These are phyloP conservation scores for Macrolepiota dolichaula DNA, from an alignment of 768 basidiomycete genomes.

Conservation along the genomic window DNA sequence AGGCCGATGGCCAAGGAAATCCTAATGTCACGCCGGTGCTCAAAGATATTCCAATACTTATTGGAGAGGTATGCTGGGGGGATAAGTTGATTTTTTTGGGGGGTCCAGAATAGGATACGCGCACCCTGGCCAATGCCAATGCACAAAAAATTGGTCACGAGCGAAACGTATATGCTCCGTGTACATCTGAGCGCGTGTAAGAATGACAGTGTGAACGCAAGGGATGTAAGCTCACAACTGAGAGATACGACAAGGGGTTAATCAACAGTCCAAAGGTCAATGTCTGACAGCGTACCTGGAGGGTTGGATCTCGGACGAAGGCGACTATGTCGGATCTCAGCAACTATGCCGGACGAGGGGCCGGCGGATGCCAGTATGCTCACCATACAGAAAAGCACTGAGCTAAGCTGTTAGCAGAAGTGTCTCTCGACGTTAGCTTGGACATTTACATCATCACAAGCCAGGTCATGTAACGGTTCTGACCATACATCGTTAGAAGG, in stretches of 20 bases:
- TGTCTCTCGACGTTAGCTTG: not conserved
- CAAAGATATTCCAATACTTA: conserved; percentile 9
- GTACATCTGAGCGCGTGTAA: conserved; percentile 1
- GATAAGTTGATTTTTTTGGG: not conserved
- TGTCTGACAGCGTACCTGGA: not conserved
- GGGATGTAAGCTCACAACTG: not conserved
- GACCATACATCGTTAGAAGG: not conserved
- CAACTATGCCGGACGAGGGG: not conserved
- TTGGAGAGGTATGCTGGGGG: not conserved
- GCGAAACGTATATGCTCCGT: not conserved
- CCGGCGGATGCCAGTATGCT: not conserved
- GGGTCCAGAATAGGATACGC: not conserved
- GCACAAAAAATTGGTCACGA: not conserved
- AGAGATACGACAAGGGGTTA: not conserved
- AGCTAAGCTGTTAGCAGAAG: not conserved
- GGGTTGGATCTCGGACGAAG: conserved; percentile 8
- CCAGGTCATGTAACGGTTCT: conserved; percentile 10
- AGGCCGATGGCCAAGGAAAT: not conserved
- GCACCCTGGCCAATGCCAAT: conserved; percentile 5
- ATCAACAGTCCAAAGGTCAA: not conserved
- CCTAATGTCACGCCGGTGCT: not conserved
- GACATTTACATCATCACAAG: conserved; percentile 4
- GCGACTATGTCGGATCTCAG: not conserved
- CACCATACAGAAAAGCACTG: conserved; percentile 8
- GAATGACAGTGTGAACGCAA: not conserved